Conservation (phyloP, 331 rosid genomes). For the Malus hybrid region DNA sequence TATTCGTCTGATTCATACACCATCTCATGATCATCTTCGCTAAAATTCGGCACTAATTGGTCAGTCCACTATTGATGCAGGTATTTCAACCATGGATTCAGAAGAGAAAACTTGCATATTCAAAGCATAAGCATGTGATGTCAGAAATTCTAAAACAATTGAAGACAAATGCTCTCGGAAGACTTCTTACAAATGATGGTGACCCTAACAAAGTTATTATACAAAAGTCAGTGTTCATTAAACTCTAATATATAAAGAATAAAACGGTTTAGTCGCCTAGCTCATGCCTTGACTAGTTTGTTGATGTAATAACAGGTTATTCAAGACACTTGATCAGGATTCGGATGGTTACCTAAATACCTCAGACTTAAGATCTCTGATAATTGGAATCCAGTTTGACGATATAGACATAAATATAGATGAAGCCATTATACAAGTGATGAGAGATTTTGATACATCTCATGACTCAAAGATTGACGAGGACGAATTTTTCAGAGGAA, state of each 20-base stretch:
- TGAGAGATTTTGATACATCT: constrained; percentile 61
- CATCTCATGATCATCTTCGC: background rate
- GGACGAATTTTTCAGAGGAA: constrained; percentile 44
- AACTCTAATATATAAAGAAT: background rate
- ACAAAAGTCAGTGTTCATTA: constrained; percentile 31
- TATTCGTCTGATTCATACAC: background rate
- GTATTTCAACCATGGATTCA: constrained; percentile 75
- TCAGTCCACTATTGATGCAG: constrained; percentile 25
- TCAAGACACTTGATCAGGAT: constrained; percentile 36
- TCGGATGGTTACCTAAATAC: constrained; percentile 25
- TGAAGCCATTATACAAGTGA: constrained; percentile 40
- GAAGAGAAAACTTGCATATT: constrained; percentile 47
- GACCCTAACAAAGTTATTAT: constrained; percentile 39
- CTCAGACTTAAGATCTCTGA: constrained; percentile 51
- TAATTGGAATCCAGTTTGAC: constrained; percentile 56
- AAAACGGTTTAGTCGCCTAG: background rate
- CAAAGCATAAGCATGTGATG: constrained; percentile 60
- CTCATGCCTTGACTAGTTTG: background rate
- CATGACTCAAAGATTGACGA: constrained; percentile 17
- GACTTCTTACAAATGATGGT: constrained; percentile 46
- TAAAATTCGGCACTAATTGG: background rate
- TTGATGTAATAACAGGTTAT: constrained; percentile 42
- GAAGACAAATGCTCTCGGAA: constrained; percentile 47
- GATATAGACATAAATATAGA: constrained; percentile 38
- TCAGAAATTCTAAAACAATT: constrained; percentile 48